Evolutionary conservation across 306 rosid genomes (phyloP).

Genomic region (Lathyrus aphaca): DNA sequence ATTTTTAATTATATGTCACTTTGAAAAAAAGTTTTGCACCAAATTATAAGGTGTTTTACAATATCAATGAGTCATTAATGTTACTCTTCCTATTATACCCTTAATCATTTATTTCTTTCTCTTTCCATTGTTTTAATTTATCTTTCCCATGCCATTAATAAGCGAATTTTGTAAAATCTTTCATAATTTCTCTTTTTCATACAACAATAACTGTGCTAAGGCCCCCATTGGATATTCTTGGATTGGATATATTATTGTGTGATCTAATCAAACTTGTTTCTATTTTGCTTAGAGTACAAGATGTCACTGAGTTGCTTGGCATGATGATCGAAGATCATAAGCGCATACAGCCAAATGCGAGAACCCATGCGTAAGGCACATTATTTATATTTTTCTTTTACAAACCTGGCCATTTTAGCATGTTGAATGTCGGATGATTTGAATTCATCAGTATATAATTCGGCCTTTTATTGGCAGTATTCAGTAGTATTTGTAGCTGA

Average conservation of each 20-base stretch:
- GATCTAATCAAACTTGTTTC: constrained; percentile 34
- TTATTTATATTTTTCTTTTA: constrained; percentile 20
- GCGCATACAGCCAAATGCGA: constrained; percentile 88
- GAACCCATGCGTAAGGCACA: constrained; percentile 79
- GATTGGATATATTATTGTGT: constrained; percentile 21
- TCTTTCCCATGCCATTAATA: no score
- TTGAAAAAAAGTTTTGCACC: no score
- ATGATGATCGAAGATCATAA: constrained; percentile 94
- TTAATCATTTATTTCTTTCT: no score
- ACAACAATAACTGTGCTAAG: neutral
- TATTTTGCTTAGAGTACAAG: constrained; percentile 72
- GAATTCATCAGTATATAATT: constrained; percentile 15
- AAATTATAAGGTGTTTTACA: no score
- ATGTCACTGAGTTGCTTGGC: constrained; percentile 98
- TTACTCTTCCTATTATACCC: no score
- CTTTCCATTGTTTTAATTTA: no score
- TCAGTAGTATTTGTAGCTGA: neutral
- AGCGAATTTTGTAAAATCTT: no score
- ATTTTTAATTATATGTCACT: no score
- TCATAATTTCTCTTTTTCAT: no score
- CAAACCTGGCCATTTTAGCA: constrained; percentile 15
- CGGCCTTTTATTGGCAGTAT: constrained; percentile 2
- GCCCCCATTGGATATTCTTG: constrained; percentile 25
- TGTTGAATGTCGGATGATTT: constrained; percentile 26
- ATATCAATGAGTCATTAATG: no score